Conservation (phyloP, 2,329 filamentous ascomycete species). For the Tolypocladium sp. region DNA sequence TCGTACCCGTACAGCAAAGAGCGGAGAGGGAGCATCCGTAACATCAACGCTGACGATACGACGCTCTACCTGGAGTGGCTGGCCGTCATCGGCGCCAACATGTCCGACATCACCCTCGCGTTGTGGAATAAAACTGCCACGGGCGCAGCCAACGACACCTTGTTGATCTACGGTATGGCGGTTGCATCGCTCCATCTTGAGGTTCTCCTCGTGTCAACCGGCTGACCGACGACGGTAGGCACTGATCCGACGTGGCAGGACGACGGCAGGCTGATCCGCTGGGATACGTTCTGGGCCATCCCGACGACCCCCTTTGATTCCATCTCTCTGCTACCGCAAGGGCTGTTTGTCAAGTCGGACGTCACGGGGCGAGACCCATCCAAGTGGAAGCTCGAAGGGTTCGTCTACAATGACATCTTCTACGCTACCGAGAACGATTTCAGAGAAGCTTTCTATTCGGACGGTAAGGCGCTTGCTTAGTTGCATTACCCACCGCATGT, state of each 20-base stretch:
- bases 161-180: constrained; percentile 9
- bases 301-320: constrained; percentile 30
- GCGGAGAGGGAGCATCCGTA: not conserved
- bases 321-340: constrained; percentile 33
- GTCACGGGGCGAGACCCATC: constrained; percentile 39
- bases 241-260: constrained; percentile 19
- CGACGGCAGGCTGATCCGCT: constrained; percentile 31
- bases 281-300: constrained; percentile 35
- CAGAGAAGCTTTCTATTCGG: constrained; percentile 28
- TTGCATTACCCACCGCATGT: too few species aligned
- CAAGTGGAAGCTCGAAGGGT: constrained; percentile 40
- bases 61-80: not conserved
- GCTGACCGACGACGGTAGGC: too few species aligned
- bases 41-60: not conserved
- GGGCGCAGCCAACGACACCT: not conserved
- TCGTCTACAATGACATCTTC: constrained; percentile 45
- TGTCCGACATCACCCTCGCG: not conserved
- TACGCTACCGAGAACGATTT: constrained; percentile 41
- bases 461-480: too few species aligned
- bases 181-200: too few species aligned
- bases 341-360: constrained; percentile 34
- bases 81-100: constrained; percentile 9
- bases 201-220: too few species aligned
- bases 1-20: not conserved
- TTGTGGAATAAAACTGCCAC: not conserved